Base-by-base conservation (phyloP, 352 stramenopile genomes). In the Blastocystis sp. region DNA sequence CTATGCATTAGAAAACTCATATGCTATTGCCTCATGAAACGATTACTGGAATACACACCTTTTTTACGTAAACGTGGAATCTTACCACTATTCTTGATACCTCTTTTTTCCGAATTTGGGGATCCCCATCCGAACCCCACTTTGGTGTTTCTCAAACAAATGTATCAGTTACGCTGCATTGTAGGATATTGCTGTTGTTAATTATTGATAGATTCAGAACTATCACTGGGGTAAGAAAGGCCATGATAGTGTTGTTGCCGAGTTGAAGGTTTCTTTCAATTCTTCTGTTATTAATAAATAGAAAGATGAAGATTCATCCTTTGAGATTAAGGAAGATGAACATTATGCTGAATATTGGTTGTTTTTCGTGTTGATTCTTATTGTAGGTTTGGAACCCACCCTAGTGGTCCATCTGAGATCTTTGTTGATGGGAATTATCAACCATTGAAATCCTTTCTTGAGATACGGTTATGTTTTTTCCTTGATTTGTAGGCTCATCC, bases 381-480 rank as follows among this genome's bases (percentile, higher is more conserved):
- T 49, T 56, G 16, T 59, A 96, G 93, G 93, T 95, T 97, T 91
- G 94, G 94, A 56, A 97, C 94, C n/a, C 94, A 97, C 88, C 91
- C 93, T 7, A 97, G 94, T 87, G 94, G 94, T 7, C 94, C 94
- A 32, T 93, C 93, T 14, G 90, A 96, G n/a, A 21, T 93, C 32
- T 88, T 89, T 27, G 88, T 92, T 58, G 90, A 89, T 56, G 88
- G 88, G 0, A 87, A 90, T 0, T 87, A 89, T 14, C 89, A 91
- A 77, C 65, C 93, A 43, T 88, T 96, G 71, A 92, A 92, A 63
- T 92, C 95, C 1, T 94, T 89, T 77, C 75, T 95, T 29, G 78
- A 92, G 90, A 88, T 93, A 83, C 24, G 87, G 87, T 46, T 75
- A 59, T 54, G 24, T 74, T 35, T 21, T 35, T 56, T 7, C 19